Evolutionary conservation across 208 protist genomes (phyloP).

Genomic region (Balamuthia mandrillaris): DNA sequence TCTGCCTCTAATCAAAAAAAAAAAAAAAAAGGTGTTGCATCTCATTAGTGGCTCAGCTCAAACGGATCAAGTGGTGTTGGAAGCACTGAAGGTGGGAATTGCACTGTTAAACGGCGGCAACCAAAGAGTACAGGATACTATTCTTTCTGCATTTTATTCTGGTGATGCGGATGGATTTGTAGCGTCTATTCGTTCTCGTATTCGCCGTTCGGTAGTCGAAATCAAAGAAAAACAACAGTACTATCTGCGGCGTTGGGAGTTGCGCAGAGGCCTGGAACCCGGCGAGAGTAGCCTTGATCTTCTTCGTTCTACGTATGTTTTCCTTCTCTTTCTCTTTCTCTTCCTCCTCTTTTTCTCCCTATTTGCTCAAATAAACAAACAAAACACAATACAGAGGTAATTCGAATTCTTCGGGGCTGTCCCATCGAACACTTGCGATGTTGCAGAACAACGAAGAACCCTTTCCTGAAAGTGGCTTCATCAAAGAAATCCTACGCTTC

Average conservation of each 20-base stretch:
- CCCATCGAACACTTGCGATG: too few relatives aligned
- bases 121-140: not conserved
- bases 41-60: not conserved
- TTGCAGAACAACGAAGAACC: not conserved
- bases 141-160: not conserved
- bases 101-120: slow-evolving; percentile 12
- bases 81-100: slow-evolving; percentile 1
- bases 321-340: too few relatives aligned
- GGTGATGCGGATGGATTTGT: slow-evolving; percentile 1
- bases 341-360: too few relatives aligned
- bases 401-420: too few relatives aligned
- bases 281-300: too few relatives aligned
- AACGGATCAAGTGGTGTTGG: not conserved
- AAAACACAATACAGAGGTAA: too few relatives aligned
- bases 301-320: too few relatives aligned
- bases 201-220: slow-evolving; percentile 1
- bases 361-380: too few relatives aligned
- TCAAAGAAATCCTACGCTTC: slow-evolving; percentile 23
- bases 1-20: too few relatives aligned
- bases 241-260: not conserved
- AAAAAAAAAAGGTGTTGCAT: slow-evolving; percentile 1
- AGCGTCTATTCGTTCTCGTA: not conserved
- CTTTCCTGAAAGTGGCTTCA: slow-evolving; percentile 20
- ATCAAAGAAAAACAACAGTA: slow-evolving; percentile 35
- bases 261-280: too few relatives aligned